Evolutionary conservation across 2,329 filamentous ascomycete species (phyloP), one percentile per base, ranked within the genome.

Genomic region (Paradendryphiella salina): DNA sequence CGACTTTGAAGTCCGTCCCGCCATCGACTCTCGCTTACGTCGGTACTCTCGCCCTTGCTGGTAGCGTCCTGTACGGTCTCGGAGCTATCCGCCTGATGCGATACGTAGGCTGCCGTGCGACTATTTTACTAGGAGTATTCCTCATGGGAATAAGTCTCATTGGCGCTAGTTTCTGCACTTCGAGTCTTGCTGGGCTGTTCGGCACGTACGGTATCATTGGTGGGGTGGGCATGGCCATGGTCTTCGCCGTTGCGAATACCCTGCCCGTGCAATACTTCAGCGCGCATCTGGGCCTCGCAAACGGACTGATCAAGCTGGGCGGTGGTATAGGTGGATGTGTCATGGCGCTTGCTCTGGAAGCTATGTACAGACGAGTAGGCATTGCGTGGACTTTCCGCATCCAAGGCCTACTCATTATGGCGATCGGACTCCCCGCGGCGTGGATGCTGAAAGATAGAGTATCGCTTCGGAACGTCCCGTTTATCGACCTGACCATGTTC

Each of bases 21-120:
- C 74, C 82, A 0, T 79, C 79, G 0, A 82, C 79, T 0, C 71
- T 86, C 17, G 79, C 82, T 1, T 86, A 85, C 54, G 79, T 86
- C 2, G 83, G 83, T 1, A 81, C 79, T 0, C 60, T 85, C 10
- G 73, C 76, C 7, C 71, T 79, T 1, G 76, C 80, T 0, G 75
- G 79, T 46, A 78, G 82, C 28, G 79, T 79, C 0, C 73, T 79
- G 0, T 73, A 82, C 43, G 83, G 80, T 0, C 73, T 85, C 4
- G 56, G 79, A 6, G 81, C 80, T 56, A 78, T 80, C 0, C 74
- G 78, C n/a, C 42, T 84, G 5, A 77, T 84, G 52, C 71, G 77
- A 3, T 59, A 64, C 13, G 58, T 85, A 7, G 84, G 83, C 0
- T 74, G 78, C 2, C 73, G 78, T 4, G 56, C 57, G 17, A 78